Base-by-base conservation (phyloP, 163 green algal genomes). In the Smithsoniella earleae region DNA sequence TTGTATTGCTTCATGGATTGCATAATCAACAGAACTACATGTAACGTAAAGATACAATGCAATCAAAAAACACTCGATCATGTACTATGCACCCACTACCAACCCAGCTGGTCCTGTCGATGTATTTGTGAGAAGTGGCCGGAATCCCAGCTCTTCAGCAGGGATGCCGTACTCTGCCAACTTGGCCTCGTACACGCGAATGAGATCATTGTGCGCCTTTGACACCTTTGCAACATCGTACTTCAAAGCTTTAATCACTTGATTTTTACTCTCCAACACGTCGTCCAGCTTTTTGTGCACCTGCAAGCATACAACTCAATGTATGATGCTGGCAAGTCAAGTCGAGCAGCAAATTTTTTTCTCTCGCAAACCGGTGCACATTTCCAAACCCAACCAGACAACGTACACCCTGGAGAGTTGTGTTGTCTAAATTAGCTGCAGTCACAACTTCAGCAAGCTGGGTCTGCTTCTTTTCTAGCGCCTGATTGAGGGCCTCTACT, bases 171-270 rank as follows among this genome's bases (percentile, higher is more conserved):
- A 86, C 66, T 89, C 82, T 38, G 75, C 74, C 33, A 92, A 79
- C 83, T 93, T 95, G 40, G 86, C 86, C 78, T 92, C 86, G 75
- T 92, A 95, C 54, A 95, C 87, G 10, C 84, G 77, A 52, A 95
- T 92, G 65, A 93, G 81, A 78, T 95, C 89, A 66, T 95, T 95
- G 81, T 95, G 86, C 8, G 87, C 87, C 78, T 95, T 95, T 72
- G 84, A 92, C 27, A 94, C 83, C 88, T 95, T 95, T 46, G 86
- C 81, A 28, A 93, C 76, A 74, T 95, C 89, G 64, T 90, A 92
- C 78, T 93, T 88, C 49, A 95, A 78, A 20, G 85, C 79, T 46
- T 84, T 79, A 75, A 91, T 88, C 72, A 87, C 75, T 49, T 73
- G 69, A 77, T 92, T 92, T 77, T 95, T 95, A 75, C 81, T 86